Evolutionary conservation across 106 monocot genomes (phyloP), one percentile per base, ranked within the genome.

Genomic region (Platanthera zijinensis): DNA sequence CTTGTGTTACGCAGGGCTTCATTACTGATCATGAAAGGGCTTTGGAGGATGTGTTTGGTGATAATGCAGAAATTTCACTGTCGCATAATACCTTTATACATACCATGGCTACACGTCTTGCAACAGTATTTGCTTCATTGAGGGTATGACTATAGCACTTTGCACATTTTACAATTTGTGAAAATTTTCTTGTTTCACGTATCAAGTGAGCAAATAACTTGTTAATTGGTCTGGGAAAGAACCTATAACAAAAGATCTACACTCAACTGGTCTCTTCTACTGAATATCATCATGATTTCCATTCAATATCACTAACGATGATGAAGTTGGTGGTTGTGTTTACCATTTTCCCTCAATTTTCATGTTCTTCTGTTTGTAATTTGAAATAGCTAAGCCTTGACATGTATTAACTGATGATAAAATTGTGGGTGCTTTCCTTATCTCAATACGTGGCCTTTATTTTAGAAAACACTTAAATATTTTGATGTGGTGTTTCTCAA

Each of bases 71-170:
- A 77, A 81, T 56, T 56, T 89, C 89, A 66, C 80, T 64, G 21
- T 86, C 87, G 69, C 86, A 87, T 71, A 84, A 89, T 83, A 82
- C 77, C 54, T 95, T 89, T 82, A 69, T 95, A 62, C 83, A 92
- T 84, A 75, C 79, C 52, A 95, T 95, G 92, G 92, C 95, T 5
- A 79, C 81, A 46, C 89, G 95, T 13, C 83, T 95, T 76, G 86
- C 95, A 51, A 91, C 95, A 73, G 87, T 87, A 50, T 92, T 95
- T 86, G 87, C 92, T 62, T 95, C 95, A n/a, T 82, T 92, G 83
- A 80, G 84, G 89, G 95, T 95, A 87, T 50, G 56, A 13, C 15
- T 45, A 52, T 54, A 32, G 57, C 28, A 32, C 3, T 22, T 2
- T 10, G 15, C 48, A 7, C 7, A 48, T 70, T 47, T 70, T 48